Evolutionary conservation across 805 yeast genomes (phyloP).

Genomic region (Wickerhamiella spandovensis): DNA sequence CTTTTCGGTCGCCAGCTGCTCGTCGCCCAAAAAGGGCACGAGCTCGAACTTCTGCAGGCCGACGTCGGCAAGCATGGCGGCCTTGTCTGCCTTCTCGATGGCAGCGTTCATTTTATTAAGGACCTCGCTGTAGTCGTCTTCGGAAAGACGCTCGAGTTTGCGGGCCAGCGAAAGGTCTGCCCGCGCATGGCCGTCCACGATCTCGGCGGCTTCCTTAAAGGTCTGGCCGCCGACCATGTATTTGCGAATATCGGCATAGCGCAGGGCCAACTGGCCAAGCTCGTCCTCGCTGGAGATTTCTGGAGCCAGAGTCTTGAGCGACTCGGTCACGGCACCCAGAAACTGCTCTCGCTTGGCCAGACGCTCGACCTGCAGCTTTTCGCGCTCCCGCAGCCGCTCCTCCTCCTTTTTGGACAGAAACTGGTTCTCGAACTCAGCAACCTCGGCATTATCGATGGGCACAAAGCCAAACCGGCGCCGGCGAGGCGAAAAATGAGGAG

Average conservation of each 20-base stretch:
- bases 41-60: slow-evolving; percentile 23
- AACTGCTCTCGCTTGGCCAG: slow-evolving; percentile 27
- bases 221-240: slow-evolving; percentile 47
- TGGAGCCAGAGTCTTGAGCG: slow-evolving; percentile 21
- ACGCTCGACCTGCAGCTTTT: slow-evolving; percentile 30
- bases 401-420: slow-evolving; percentile 57
- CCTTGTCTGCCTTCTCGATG: slow-evolving; percentile 27
- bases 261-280: slow-evolving; percentile 30
- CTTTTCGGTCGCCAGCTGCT: slow-evolving; percentile 19
- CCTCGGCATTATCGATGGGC: slow-evolving; percentile 35
- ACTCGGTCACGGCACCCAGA: slow-evolving; percentile 22
- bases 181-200: slow-evolving; percentile 37
- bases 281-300: slow-evolving; percentile 22
- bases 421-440: slow-evolving; percentile 45
- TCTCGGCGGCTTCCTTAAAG: slow-evolving; percentile 41
- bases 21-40: slow-evolving; percentile 27
- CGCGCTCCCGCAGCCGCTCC: slow-evolving; percentile 40
- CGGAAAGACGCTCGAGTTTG: slow-evolving; percentile 18
- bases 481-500: slow-evolving; percentile 83
- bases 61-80: slow-evolving; percentile 36
- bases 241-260: slow-evolving; percentile 42
- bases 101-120: slow-evolving; percentile 24
- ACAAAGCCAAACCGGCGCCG: slow-evolving; percentile 70
- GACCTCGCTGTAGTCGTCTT: slow-evolving; percentile 23
- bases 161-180: slow-evolving; percentile 29